A percentile compares a stretch with the other conserved stretches of the same genome.
Conservation (phyloP, 345 rosid genomes). For the Citrus australasica region DNA sequence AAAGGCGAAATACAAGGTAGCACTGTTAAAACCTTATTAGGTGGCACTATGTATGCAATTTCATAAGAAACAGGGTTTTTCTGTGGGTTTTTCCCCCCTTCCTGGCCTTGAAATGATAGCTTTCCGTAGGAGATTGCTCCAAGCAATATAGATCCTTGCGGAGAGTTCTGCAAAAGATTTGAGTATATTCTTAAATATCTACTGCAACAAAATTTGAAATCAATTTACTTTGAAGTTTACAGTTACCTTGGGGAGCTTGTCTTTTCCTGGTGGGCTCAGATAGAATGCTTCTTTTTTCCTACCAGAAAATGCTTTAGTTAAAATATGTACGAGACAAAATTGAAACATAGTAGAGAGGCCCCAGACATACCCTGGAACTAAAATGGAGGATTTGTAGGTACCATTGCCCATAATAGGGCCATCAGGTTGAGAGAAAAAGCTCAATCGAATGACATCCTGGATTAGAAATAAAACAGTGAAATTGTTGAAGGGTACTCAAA, state of each 20-base stretch:
- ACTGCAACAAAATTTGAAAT: not conserved
- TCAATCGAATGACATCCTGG: conserved; percentile 68
- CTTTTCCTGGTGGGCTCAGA: conserved; percentile 77
- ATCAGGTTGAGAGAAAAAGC: conserved; percentile 91
- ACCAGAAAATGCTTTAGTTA: conserved; percentile 22
- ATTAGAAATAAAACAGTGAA: conserved; percentile 7
- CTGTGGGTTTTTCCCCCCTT: conserved; percentile 44
- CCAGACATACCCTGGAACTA: conserved; percentile 76
- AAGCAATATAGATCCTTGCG: conserved; percentile 75
- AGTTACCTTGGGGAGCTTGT: conserved; percentile 75
- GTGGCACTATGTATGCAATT: conserved; percentile 77
- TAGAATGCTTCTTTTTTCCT: conserved; percentile 88
- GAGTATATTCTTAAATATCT: conserved; percentile 2
- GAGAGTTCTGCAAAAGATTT: conserved; percentile 55
- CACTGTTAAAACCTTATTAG: conserved; percentile 61
- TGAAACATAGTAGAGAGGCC: conserved; percentile 8
- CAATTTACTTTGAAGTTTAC: not conserved
- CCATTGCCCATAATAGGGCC: conserved; percentile 92
- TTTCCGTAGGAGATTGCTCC: conserved; percentile 84
- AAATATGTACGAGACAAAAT: conserved; percentile 9
- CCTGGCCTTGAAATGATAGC: conserved; percentile 47
- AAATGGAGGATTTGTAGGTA: conserved; percentile 66
- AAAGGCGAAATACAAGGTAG: not conserved
- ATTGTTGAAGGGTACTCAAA: not conserved
- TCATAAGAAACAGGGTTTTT: conserved; percentile 69